Evolutionary conservation across 257 asterid genomes (phyloP).

Genomic region (Hygrophila difformis): DNA sequence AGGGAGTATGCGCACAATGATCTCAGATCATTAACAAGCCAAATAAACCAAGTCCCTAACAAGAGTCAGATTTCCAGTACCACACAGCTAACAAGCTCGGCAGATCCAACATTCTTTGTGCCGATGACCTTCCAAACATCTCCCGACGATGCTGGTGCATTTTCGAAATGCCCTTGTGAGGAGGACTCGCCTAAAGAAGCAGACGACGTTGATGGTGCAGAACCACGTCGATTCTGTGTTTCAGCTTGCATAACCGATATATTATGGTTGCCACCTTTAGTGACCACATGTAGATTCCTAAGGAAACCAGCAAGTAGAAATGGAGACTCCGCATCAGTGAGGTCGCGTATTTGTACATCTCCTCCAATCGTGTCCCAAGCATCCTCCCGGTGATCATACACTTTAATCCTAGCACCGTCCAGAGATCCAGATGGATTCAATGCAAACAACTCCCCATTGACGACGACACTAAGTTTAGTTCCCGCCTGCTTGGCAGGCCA

Average conservation of each 20-base stretch:
- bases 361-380: conserved; percentile 78
- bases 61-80: conserved; percentile 41
- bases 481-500: conserved; percentile 99
- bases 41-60: no score
- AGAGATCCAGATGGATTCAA: conserved; percentile 69
- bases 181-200: conserved; percentile 29
- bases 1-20: no score
- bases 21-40: no score
- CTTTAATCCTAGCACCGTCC: conserved; percentile 75
- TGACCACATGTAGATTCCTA: conserved; percentile 72
- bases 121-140: conserved; percentile 58
- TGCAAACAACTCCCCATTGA: conserved; percentile 75
- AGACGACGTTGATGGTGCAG: conserved; percentile 32
- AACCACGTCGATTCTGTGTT: conserved; percentile 26
- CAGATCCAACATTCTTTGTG: conserved; percentile 42
- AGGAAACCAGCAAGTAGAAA: conserved; percentile 70
- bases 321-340: conserved; percentile 64
- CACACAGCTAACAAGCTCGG: conserved; percentile 84
- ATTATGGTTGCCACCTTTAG: conserved; percentile 57
- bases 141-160: conserved; percentile 32
- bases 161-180: conserved; percentile 31
- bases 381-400: conserved; percentile 78
- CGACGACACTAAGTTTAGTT: conserved; percentile 67
- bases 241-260: conserved; percentile 64
- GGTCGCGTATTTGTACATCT: conserved; percentile 57